A percentile compares a stretch with the other conserved stretches of the same genome.
Evolutionary conservation across 306 rosid genomes (phyloP).

Genomic region (Sicyos edulis): DNA sequence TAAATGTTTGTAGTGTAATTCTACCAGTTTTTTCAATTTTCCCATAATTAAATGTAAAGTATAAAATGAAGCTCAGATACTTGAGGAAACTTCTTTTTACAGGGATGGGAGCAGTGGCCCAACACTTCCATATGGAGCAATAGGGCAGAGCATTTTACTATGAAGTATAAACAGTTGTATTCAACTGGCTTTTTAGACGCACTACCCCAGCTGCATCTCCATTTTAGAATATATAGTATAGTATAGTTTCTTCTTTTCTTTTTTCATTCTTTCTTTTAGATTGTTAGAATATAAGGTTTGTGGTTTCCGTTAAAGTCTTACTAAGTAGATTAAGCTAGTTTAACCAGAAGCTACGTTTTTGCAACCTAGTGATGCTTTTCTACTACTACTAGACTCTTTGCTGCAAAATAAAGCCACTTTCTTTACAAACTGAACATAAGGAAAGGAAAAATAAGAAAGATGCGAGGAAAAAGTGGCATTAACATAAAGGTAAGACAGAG

Average conservation of each 20-base stretch:
- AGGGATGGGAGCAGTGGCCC: neutral
- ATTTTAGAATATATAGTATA: no score
- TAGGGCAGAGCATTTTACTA: no score
- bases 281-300: neutral
- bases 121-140: neutral
- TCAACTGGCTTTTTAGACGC: no score
- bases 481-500: conserved; percentile 12
- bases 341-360: neutral
- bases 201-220: no score
- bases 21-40: no score
- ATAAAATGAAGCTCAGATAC: neutral
- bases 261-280: no score
- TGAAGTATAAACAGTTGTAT: no score
- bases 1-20: no score
- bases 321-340: neutral
- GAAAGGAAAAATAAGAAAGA: conserved; percentile 28
- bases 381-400: conserved; percentile 20
- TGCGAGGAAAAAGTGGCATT: conserved; percentile 5
- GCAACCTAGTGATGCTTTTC: neutral
- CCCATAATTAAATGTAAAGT: neutral
- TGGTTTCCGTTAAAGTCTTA: conserved; percentile 5
- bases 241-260: no score
- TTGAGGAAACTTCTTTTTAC: neutral
- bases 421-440: conserved; percentile 9
- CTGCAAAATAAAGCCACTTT: conserved; percentile 18